phyloP scores from a whole-genome alignment of 2,329 filamentous ascomycete species.

The Proliferodiscus dingleyae region DNA sequence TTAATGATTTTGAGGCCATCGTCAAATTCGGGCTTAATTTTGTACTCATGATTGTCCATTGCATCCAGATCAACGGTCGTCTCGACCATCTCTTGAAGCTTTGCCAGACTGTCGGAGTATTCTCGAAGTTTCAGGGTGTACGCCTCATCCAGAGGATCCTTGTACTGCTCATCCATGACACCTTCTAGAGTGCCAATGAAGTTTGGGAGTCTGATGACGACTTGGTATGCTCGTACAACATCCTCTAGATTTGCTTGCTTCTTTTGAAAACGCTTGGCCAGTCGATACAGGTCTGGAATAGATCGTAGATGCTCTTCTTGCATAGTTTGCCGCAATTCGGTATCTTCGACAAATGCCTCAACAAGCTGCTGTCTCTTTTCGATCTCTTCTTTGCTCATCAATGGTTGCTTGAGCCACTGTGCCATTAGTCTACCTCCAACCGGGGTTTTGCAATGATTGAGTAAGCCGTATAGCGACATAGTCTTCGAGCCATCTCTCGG shows the following conservation, averaged over 20 bases:
- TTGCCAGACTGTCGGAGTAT: constrained; percentile 72
- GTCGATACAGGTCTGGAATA: constrained; percentile 87
- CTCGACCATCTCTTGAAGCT: constrained; percentile 96
- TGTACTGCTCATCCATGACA: constrained; percentile 93
- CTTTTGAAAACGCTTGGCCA: constrained; percentile 92
- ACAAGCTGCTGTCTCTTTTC: constrained; percentile 89
- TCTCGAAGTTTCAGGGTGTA: constrained; percentile 81
- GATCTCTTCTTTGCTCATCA: constrained; percentile 88
- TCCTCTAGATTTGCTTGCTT: constrained; percentile 90
- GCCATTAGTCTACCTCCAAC: constrained; percentile 84
- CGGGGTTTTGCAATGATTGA: constrained; percentile 97
- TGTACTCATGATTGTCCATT: constrained; percentile 94
- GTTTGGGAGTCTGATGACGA: constrained; percentile 83
- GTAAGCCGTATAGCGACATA: constrained; percentile 90
- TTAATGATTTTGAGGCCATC: constrained; percentile 82
- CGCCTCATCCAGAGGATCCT: constrained; percentile 75
- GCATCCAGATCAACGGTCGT: constrained; percentile 95
- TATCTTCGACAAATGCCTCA: constrained; percentile 90
- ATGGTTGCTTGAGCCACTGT: constrained; percentile 95
- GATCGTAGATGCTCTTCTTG: constrained; percentile 92
- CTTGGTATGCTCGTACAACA: constrained; percentile 92
- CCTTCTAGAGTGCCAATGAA: constrained; percentile 85
- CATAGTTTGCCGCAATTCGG: constrained; percentile 88
- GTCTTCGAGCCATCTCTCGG: constrained; percentile 91
- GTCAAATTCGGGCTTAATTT: constrained; percentile 98